Base-by-base conservation (phyloP, 257 asterid genomes). In the Eustoma russellianum region DNA sequence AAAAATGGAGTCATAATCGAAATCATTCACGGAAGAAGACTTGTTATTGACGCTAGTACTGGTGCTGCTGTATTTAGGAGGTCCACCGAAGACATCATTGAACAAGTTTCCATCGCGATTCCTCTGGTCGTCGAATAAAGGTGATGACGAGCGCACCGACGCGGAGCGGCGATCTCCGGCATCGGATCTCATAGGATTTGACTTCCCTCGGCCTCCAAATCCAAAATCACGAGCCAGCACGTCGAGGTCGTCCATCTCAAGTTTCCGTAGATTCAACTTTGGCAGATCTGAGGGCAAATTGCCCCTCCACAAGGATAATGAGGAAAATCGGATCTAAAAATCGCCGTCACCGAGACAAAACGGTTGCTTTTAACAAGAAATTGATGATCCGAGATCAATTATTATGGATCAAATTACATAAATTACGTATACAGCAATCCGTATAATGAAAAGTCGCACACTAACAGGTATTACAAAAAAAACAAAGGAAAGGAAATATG, bases 101-200 rank as follows among this genome's bases (percentile, higher is more conserved):
- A 84, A 80, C 63, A 74, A 60, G 8, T 79, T 12, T 38, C 65
- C 68, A 48, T 74, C 76, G 6, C 61, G 66, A 49, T 62, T 59
- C 16, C 33, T 16, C 9, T 65, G 60, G 51, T 65, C 69, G 49
- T 67, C 77, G 33, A 44, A 50, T 12, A 48, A 33, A 8, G 54
- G 41, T 0, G 71, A 18, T 9, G 72, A 57, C n/a, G 95, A 57
- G 77, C 90, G 69, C 46, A 59, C 53, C 54, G 91, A 66, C 30
- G 70, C 18, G 47, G 78, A 28, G 51, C 86, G 88, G 53, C 71
- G 92, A 74, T 86, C 93, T 48, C 71, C 77, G 74, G 49, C 63
- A 28, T 77, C 72, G 52, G 97, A 81, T 82, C 94, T 81, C 99
- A 88, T 88, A 47, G 99, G 97, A 41, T 85, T 85, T n/a, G 99